Evolutionary conservation across 305 asterid genomes (phyloP), one percentile per base, ranked within the genome.

Genomic region (Fraxinus greggii): DNA sequence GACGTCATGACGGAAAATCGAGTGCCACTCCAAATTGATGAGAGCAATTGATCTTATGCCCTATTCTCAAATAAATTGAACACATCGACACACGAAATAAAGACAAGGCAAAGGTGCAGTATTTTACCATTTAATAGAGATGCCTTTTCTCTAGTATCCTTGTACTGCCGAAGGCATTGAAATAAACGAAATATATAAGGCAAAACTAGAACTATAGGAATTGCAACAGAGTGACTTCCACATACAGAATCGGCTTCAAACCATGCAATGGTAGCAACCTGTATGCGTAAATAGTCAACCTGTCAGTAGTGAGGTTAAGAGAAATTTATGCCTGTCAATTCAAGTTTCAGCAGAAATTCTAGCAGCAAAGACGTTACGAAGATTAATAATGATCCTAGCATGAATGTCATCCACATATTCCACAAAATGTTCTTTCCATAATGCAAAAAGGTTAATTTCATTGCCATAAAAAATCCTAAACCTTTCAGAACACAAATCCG

Each of bases 221-320:
- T 95, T 26, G 97, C 97, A 86, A 93, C 89, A 86, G 99, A 83
- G 87, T 97, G 97, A 92, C 99, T 97, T 80, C 99, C 99, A 89
- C 99, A 95, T 83, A 97, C 90, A 84, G 99, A 95, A 85, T 95
- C 98, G 29, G 98, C 99, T 86, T 97, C 99, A 90, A 97, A 95
- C 99, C 99, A 97, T 73, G 98, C 99, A 78, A 97, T 97, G 69
- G 99, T 93, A 63, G 99, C 99, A 84, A 95, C 99, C 99, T 97
- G 94, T 90, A 89, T 51, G 81, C 32, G 81, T 59, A 42, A 42
- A 83, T 65, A 56, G 86, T 85, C 82, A 32, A 51, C 72, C 76
- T 84, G 78, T 83, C 76, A 87, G 73, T 82, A 76, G 83, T 54
- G 81, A 84, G 69, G 86, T 82, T 79, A 26, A 75, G 13, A 79